Evolutionary conservation across 140 eudicot genomes (phyloP), one percentile per base, ranked within the genome.

Genomic region (Cichorium intybus): DNA sequence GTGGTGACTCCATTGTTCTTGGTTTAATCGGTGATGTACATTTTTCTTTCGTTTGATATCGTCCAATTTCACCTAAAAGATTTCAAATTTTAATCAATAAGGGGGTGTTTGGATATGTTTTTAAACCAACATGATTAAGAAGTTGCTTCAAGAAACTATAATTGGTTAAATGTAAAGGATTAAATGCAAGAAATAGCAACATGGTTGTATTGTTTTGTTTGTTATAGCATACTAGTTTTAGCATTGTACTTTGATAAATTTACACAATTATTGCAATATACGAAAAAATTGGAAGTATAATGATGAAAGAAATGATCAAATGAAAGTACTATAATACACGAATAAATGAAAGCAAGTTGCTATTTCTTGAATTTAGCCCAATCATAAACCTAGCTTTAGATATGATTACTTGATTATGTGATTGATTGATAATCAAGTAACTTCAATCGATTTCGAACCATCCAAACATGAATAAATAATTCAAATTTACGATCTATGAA

Each of bases 61-160:
- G 47, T 17, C 60, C 72, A 34, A 47, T 69, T 56, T 66, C 80
- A 35, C 84, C 85, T 84, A 75, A 45, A 66, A 31, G 7, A 31
- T 0, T 74, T 39, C 53, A 45, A 18, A 24, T 60, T 46, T 54
- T 10, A 75, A 10, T 53, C 50, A 49, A 64, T 37, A 35, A 24
- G 21, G 17, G 37, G n/a, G 12, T 37, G n/a, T 10, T 37, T 37
- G n/a, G n/a, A 10, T 10, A n/a, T 37, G 46, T 37, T 3, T 35
- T 35, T 9, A 34, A 34, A 34, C 12, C 12, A 7, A 6, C 7
- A 10, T 11, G 12, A 10, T 10, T 37, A n/a, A 37, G 46, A 37
- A 37, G n/a, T 10, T 37, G n/a, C n/a, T 10, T 37, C 46, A 37
- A 37, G 46, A n/a, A n/a, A n/a, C n/a, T n/a, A n/a, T n/a, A n/a